Percentiles rank a stretch among this genome's conserved stretches.
Evolutionary conservation across 352 stramenopile species (phyloP).

Genomic region (Phytophthora aleatoria): DNA sequence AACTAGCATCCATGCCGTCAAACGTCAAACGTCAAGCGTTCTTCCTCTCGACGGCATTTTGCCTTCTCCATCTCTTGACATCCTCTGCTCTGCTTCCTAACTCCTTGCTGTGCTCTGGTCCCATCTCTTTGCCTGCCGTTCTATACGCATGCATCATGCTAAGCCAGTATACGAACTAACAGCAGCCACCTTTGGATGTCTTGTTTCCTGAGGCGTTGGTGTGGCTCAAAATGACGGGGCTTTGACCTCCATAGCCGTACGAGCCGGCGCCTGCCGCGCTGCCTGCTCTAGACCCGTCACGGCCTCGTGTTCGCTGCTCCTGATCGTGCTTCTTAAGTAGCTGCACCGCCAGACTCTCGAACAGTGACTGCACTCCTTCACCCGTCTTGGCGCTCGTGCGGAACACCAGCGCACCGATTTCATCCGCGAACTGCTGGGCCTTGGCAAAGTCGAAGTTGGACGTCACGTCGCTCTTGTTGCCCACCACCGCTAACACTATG

Average conservation of each 20-base stretch:
- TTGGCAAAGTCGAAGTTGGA: slow-evolving; percentile 71
- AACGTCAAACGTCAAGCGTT: slow-evolving; percentile 3
- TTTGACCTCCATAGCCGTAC: slow-evolving; percentile 41
- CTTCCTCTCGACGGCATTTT: slow-evolving; percentile 16
- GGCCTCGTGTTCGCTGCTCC: slow-evolving; percentile 50
- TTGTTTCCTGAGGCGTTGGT: slow-evolving; percentile 27
- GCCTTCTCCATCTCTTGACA: slow-evolving; percentile 11
- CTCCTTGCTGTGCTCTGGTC: slow-evolving; percentile 1
- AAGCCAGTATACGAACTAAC: slow-evolving; percentile 28
- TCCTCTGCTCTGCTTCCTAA: slow-evolving; percentile 5
- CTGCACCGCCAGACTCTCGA: slow-evolving; percentile 72
- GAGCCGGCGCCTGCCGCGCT: slow-evolving; percentile 28
- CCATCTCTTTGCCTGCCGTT: slow-evolving; percentile 1
- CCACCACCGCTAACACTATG: slow-evolving; percentile 83
- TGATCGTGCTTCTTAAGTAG: slow-evolving; percentile 82
- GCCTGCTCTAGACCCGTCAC: slow-evolving; percentile 48
- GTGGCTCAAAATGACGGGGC: slow-evolving; percentile 41
- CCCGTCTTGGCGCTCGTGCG: slow-evolving; percentile 83
- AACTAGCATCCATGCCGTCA: slow-evolving; percentile 29
- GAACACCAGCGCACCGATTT: slow-evolving; percentile 87
- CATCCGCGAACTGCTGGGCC: slow-evolving; percentile 72
- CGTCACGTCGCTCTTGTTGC: slow-evolving; percentile 82
- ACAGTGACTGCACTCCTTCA: slow-evolving; percentile 75
- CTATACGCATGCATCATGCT: slow-evolving; percentile 14
- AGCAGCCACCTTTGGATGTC: slow-evolving; percentile 41